Evolutionary conservation across 2,329 filamentous ascomycete species (phyloP).

Genomic region (Aspergillus sclerotialis): DNA sequence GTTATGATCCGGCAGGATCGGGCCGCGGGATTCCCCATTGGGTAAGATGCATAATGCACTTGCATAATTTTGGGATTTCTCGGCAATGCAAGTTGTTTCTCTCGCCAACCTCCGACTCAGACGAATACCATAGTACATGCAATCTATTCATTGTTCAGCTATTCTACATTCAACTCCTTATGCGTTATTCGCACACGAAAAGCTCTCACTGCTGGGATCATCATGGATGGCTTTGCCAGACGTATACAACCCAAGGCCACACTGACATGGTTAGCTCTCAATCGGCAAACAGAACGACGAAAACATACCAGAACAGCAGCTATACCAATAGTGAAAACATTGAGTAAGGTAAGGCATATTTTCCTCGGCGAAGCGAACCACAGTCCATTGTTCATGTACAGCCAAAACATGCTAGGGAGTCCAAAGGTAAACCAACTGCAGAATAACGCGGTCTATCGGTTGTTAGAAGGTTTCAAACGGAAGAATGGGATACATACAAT

Average conservation of each 20-base stretch:
- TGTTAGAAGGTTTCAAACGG: conserved; percentile 12
- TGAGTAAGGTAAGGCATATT: conserved; percentile 11
- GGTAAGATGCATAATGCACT: no score
- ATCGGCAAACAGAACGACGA: no score
- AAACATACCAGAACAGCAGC: conserved; percentile 7
- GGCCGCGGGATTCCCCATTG: no score
- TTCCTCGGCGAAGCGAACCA: conserved; percentile 13
- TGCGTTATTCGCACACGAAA: conserved; percentile 11
- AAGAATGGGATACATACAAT: conserved; percentile 30
- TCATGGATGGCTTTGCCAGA: conserved; percentile 14
- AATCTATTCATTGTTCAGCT: not conserved
- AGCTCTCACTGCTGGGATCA: conserved; percentile 7
- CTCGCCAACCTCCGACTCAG: no score
- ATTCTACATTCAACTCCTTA: conserved; percentile 5
- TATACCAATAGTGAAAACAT: conserved; percentile 6
- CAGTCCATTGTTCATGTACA: conserved; percentile 15
- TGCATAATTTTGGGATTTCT: no score
- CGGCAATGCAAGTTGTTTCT: no score
- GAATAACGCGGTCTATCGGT: conserved; percentile 43
- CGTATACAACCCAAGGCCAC: conserved; percentile 9
- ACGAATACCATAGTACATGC: no score
- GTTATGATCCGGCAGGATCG: no score
- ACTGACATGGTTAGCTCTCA: conserved; percentile 3
- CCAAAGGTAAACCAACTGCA: conserved; percentile 55
- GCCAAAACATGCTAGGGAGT: conserved; percentile 17